Conservation (phyloP, 441 rosid species). For the Bocquillonia castaneifolia region DNA sequence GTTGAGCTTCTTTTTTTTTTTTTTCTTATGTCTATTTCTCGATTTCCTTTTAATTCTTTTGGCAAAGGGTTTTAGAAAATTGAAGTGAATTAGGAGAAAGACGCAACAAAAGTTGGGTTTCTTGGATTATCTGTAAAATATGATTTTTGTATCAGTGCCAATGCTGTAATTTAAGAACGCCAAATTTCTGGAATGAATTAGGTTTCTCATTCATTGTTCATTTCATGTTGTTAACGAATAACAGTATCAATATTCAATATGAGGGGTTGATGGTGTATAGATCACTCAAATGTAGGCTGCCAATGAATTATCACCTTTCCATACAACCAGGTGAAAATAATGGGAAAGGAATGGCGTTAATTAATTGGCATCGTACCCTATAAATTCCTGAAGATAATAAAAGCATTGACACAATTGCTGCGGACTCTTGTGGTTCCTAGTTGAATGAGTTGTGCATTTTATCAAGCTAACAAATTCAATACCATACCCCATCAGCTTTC, state of each 20-base stretch:
- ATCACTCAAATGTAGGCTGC: background rate
- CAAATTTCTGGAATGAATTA: background rate
- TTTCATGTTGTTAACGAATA: background rate
- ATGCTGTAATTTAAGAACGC: background rate
- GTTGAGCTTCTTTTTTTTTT: background rate
- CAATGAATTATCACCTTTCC: background rate
- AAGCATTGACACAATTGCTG: too few species aligned
- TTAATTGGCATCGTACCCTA: too few species aligned
- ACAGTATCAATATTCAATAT: background rate
- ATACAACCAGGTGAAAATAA: background rate
- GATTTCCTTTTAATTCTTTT: background rate
- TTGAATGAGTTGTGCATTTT: too few species aligned
- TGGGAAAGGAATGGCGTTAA: too few species aligned
- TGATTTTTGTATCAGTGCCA: background rate
- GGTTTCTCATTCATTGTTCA: background rate
- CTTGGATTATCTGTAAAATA: background rate
- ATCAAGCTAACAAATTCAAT: background rate
- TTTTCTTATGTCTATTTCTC: background rate
- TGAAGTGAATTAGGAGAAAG: background rate
- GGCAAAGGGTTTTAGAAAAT: background rate
- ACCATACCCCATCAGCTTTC: too few species aligned
- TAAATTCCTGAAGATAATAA: too few species aligned
- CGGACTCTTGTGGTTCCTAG: too few species aligned
- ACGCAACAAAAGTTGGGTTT: conserved; percentile 10
- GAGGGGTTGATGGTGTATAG: background rate